Conservation (phyloP, 176 grass and related monocot genomes). For the Juncus inflexus region DNA sequence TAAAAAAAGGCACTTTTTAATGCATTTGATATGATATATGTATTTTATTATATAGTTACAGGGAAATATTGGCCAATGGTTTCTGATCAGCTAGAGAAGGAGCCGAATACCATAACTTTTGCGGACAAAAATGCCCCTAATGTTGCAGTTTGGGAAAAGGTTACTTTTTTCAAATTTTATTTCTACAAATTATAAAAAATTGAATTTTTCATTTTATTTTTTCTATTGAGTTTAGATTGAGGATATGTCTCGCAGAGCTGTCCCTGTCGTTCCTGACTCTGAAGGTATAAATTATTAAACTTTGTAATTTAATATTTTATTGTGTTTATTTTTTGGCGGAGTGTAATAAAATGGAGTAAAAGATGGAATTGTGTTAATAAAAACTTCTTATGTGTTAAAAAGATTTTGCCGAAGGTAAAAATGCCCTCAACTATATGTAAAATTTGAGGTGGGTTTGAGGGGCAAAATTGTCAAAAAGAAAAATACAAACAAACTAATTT, state of each 20-base stretch:
- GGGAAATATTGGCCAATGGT: constrained; percentile 92
- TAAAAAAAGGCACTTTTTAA: too few relatives aligned
- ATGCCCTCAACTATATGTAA: too few relatives aligned
- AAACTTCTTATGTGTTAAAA: too few relatives aligned
- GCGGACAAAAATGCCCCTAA: constrained; percentile 99
- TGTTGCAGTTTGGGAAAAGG: constrained; percentile 94
- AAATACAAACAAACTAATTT: too few relatives aligned
- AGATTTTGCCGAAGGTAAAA: too few relatives aligned
- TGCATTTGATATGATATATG: too few relatives aligned
- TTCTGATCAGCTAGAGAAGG: constrained; percentile 79
- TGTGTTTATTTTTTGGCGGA: too few relatives aligned
- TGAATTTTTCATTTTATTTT: constrained; percentile 20
- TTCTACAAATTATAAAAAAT: neutral
- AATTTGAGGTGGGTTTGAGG: too few relatives aligned
- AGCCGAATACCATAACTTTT: constrained; percentile 81
- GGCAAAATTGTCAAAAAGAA: too few relatives aligned
- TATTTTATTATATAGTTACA: constrained; percentile 23
- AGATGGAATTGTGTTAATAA: too few relatives aligned
- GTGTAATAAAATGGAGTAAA: too few relatives aligned
- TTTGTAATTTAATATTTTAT: neutral
- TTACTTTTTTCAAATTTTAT: constrained; percentile 16
- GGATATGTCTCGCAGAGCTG: constrained; percentile 68
- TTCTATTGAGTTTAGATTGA: constrained; percentile 56
- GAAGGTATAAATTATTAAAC: constrained; percentile 59
- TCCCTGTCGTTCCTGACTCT: constrained; percentile 88